phyloP scores from a whole-genome alignment of 2,329 filamentous ascomycete genomes.

The Rosellinia necatrix region DNA sequence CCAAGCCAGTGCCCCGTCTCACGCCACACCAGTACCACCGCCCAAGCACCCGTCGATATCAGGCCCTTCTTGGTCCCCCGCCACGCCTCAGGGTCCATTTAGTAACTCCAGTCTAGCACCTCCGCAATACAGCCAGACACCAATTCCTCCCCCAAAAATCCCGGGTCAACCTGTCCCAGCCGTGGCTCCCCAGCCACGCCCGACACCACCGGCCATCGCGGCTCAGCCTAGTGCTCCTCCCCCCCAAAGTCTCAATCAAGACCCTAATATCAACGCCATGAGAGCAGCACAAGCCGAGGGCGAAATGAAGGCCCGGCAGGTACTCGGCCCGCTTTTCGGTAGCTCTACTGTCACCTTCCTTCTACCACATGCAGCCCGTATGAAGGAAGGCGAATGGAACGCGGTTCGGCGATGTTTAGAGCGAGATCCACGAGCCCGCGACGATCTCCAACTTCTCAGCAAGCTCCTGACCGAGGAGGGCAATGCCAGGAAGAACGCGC shows the following conservation, averaged over 20 bases:
- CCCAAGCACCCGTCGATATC: slow-evolving; percentile 54
- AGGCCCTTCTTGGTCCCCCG: slow-evolving; percentile 60
- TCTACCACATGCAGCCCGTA: slow-evolving; percentile 69
- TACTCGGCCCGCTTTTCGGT: slow-evolving; percentile 66
- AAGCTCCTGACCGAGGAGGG: slow-evolving; percentile 58
- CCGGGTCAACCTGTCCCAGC: slow-evolving; percentile 38
- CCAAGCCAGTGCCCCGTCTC: slow-evolving; percentile 38
- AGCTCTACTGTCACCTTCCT: slow-evolving; percentile 72
- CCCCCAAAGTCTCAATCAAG: slow-evolving; percentile 37
- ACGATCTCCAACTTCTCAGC: slow-evolving; percentile 64
- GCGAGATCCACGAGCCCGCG: slow-evolving; percentile 65
- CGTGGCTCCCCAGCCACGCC: slow-evolving; percentile 21
- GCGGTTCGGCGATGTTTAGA: slow-evolving; percentile 73
- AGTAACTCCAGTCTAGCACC: slow-evolving; percentile 30
- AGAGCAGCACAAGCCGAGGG: slow-evolving; percentile 55
- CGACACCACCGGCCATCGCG: slow-evolving; percentile 11
- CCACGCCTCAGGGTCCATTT: slow-evolving; percentile 48
- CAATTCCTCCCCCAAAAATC: slow-evolving; percentile 41
- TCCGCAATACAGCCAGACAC: slow-evolving; percentile 40
- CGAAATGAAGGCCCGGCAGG: slow-evolving; percentile 61
- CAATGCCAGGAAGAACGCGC: slow-evolving; percentile 37
- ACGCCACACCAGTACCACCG: slow-evolving; percentile 40
- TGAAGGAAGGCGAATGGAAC: slow-evolving; percentile 73
- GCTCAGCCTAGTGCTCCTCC: slow-evolving; percentile 26
- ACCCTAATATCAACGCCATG: slow-evolving; percentile 44